Conservation (phyloP, 768 basidiomycete species). For the Melanogaster broomeanus region DNA sequence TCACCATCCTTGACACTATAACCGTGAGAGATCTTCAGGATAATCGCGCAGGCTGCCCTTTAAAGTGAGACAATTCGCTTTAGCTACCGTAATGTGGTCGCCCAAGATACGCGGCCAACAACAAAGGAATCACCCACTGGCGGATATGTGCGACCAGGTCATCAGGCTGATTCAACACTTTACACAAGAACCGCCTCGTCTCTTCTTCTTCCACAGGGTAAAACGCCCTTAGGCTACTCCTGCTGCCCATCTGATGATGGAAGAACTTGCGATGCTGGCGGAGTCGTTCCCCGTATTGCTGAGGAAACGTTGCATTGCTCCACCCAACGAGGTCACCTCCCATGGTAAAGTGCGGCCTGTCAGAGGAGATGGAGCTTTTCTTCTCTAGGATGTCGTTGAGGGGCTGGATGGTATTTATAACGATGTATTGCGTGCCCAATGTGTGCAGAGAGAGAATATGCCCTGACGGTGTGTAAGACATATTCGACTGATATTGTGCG, state of each 20-base stretch:
- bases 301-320: not conserved
- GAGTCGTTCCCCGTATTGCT: slow-evolving; percentile 9
- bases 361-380: slow-evolving; percentile 1
- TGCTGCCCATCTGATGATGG: slow-evolving; percentile 8
- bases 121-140: slow-evolving; percentile 1
- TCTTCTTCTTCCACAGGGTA: slow-evolving; percentile 3
- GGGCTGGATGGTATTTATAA: slow-evolving; percentile 48
- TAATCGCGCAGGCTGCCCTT: slow-evolving; percentile 37
- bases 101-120: not conserved
- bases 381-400: slow-evolving; percentile 13
- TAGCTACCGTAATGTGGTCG: not conserved
- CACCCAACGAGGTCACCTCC: slow-evolving; percentile 23
- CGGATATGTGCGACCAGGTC: slow-evolving; percentile 5
- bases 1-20: slow-evolving; percentile 28
- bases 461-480: slow-evolving; percentile 17
- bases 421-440: slow-evolving; percentile 46
- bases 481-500: not conserved
- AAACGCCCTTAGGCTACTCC: slow-evolving; percentile 4
- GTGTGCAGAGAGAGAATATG: slow-evolving; percentile 15
- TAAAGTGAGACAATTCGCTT: not conserved
- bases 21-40: slow-evolving; percentile 39
- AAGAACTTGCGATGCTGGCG: slow-evolving; percentile 9
- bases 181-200: slow-evolving; percentile 2
- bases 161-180: slow-evolving; percentile 2
- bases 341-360: slow-evolving; percentile 12